Conservation (phyloP, 257 asterid species). For the Schizonepeta tenuifolia region DNA sequence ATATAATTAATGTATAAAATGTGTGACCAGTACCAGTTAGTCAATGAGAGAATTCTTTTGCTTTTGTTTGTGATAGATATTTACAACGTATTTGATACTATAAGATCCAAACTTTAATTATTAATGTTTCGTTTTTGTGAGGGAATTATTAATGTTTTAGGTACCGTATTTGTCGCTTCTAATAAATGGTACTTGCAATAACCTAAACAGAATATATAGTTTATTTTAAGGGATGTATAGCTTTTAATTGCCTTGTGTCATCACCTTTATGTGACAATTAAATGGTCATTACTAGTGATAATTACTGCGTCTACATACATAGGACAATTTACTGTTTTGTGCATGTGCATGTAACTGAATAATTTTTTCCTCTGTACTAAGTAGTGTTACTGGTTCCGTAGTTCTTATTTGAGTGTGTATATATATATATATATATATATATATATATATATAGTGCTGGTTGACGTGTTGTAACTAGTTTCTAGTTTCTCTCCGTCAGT, state of each 20-base stretch:
- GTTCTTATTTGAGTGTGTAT: no score
- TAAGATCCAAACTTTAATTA: background rate
- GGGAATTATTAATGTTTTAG: background rate
- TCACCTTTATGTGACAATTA: slow-evolving; percentile 8
- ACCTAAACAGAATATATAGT: background rate
- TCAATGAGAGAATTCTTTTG: background rate
- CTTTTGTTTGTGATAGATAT: background rate
- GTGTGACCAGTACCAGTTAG: background rate
- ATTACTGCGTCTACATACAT: background rate
- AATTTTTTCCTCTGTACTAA: no score
- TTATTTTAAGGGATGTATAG: no score
- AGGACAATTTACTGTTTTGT: slow-evolving; percentile 6
- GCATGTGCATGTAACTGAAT: background rate
- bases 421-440: no score
- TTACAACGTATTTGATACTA: background rate
- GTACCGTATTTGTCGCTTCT: background rate
- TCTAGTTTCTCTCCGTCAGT: no score
- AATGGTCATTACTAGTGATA: background rate
- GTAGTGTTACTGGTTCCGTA: background rate
- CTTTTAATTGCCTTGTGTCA: background rate
- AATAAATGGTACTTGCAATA: background rate
- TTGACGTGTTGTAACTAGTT: no score
- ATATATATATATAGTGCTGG: no score
- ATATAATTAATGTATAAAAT: background rate
- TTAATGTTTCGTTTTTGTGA: background rate